These are phyloP conservation scores for Phylloporus sp. DNA, from an alignment of 768 basidiomycete species.

Conservation along the genomic window DNA sequence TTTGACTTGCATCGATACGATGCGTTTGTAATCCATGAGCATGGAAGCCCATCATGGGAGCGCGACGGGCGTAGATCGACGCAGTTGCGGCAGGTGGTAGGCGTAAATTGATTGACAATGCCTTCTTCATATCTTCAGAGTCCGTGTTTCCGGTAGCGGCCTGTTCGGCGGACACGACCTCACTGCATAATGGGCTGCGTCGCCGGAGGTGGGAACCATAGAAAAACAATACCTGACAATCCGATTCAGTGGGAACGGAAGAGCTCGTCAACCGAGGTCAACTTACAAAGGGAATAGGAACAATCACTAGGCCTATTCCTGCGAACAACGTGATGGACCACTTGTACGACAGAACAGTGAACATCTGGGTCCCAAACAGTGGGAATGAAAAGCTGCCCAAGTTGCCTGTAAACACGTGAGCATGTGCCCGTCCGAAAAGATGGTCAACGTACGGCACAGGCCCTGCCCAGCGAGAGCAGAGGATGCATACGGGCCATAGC, in stretches of 20 bases:
- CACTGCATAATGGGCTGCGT: constrained; percentile 20
- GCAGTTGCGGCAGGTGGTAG: background rate
- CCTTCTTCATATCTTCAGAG: background rate
- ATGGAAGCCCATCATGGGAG: constrained; percentile 2
- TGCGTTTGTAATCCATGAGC: too few relatives aligned
- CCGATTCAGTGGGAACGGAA: background rate
- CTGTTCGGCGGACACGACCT: constrained; percentile 8
- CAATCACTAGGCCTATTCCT: constrained; percentile 44
- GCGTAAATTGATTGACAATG: background rate
- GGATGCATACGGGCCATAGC: constrained; percentile 57
- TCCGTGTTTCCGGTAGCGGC: background rate
- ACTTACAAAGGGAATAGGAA: constrained; percentile 54
- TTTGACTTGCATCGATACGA: too few relatives aligned
- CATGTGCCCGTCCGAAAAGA: background rate
- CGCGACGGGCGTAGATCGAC: background rate
- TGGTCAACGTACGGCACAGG: constrained; percentile 40
- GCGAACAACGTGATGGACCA: constrained; percentile 57
- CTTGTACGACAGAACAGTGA: constrained; percentile 46
- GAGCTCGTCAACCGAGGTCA: background rate
- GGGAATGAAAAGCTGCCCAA: constrained; percentile 50
- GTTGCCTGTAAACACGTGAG: constrained; percentile 42
- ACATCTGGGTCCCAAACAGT: constrained; percentile 58
- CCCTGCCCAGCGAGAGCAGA: constrained; percentile 64
- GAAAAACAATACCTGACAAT: constrained; percentile 26
- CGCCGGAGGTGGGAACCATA: constrained; percentile 28